phyloP scores from a whole-genome alignment of 2,329 filamentous ascomycete species.

The Verticillium isaacii region DNA sequence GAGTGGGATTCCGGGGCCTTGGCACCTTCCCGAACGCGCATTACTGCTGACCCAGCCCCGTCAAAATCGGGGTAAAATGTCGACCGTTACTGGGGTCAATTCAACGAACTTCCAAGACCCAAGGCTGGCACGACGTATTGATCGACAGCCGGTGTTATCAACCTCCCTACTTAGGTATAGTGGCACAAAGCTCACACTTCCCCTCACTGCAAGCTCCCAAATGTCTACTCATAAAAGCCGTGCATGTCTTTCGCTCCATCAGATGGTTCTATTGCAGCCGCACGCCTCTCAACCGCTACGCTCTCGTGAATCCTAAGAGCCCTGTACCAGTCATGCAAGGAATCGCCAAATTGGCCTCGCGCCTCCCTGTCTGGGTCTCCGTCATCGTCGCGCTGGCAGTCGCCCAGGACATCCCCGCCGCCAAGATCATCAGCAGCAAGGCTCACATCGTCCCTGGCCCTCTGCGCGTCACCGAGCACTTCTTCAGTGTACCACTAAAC shows the following conservation, averaged over 20 bases:
- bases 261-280: too few relatives aligned
- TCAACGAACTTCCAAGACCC: not conserved
- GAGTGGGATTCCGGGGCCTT: not conserved
- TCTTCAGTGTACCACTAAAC: slow-evolving; percentile 1
- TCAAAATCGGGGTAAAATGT: not conserved
- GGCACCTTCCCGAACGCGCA: not conserved
- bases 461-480: slow-evolving; percentile 2
- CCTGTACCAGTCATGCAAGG: not conserved
- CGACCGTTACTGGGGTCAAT: not conserved
- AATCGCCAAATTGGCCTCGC: slow-evolving; percentile 1
- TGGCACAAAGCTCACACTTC: not conserved
- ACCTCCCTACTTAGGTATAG: slow-evolving; percentile 2
- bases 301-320: not conserved
- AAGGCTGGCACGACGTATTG: not conserved
- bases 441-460: slow-evolving; percentile 1
- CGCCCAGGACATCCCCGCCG: slow-evolving; percentile 7
- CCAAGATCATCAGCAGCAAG: not conserved
- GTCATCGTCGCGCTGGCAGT: slow-evolving; percentile 1
- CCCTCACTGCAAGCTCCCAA: not conserved
- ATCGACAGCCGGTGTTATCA: not conserved
- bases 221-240: not conserved
- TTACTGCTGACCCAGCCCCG: not conserved
- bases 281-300: not conserved
- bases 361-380: not conserved
- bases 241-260: too few relatives aligned